Evolutionary conservation across 768 basidiomycete species (phyloP).

Genomic region (Boletus coccyginus): DNA sequence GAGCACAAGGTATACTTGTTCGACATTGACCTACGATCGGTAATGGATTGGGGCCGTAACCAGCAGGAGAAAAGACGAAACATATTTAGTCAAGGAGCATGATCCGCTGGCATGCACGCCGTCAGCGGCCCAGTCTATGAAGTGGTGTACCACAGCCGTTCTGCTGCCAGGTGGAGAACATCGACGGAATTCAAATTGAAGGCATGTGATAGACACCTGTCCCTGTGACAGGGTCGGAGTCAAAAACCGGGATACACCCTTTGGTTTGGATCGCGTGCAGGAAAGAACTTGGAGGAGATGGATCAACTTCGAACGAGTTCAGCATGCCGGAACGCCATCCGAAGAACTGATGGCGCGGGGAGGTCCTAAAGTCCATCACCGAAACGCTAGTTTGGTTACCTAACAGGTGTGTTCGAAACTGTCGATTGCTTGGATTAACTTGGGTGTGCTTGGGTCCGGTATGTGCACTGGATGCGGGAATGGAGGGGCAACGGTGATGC

Average conservation of each 20-base stretch:
- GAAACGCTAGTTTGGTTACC: neutral
- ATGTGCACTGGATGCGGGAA: neutral
- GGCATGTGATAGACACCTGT: neutral
- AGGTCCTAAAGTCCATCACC: neutral
- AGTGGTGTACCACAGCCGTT: neutral
- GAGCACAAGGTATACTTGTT: neutral
- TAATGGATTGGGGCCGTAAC: neutral
- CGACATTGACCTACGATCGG: neutral
- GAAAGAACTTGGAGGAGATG: neutral
- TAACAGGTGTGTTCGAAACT: neutral
- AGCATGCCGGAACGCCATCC: neutral
- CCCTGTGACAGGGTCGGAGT: neutral
- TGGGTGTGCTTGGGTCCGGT: neutral
- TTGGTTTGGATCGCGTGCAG: neutral
- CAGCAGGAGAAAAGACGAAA: conserved; percentile 1
- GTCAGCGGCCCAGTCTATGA: neutral
- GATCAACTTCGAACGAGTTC: neutral
- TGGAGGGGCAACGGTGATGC: neutral
- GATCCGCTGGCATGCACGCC: conserved; percentile 4
- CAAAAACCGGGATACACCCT: neutral
- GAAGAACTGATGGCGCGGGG: neutral
- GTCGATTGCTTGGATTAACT: conserved; percentile 1
- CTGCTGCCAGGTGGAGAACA: neutral
- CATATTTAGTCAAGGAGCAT: neutral
- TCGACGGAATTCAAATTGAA: conserved; percentile 10